Percentiles rank a stretch among this genome's conserved stretches.
Evolutionary conservation across 805 yeast species (phyloP).

Genomic region (Wickerhamomyces bisporus): DNA sequence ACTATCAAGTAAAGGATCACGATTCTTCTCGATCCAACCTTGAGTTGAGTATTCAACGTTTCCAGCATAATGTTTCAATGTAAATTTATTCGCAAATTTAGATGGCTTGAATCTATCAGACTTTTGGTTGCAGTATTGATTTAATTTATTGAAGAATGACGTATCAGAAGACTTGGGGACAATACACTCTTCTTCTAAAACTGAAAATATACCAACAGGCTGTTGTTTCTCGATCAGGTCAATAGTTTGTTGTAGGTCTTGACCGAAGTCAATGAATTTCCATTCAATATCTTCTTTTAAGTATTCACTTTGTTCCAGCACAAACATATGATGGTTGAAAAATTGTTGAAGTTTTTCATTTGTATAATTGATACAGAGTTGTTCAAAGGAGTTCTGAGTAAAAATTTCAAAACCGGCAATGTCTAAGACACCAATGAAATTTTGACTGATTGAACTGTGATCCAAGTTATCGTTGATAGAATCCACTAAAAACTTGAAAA

Average conservation of each 20-base stretch:
- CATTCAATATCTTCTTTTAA: constrained; percentile 90
- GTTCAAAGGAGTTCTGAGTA: constrained; percentile 90
- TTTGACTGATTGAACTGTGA: constrained; percentile 35
- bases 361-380: constrained; percentile 94
- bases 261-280: constrained; percentile 95
- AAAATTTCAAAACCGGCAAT: constrained; percentile 98
- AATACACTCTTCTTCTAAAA: constrained; percentile 91
- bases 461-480: constrained; percentile 68
- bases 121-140: constrained; percentile 53
- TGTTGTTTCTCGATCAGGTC: constrained; percentile 75
- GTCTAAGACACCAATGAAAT: constrained; percentile 92
- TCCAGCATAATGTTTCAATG: constrained; percentile 91
- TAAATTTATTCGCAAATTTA: constrained; percentile 70
- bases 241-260: constrained; percentile 90
- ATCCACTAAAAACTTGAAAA: constrained; percentile 73
- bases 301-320: constrained; percentile 94
- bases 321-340: constrained; percentile 96
- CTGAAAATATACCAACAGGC: constrained; percentile 78
- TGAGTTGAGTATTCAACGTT: constrained; percentile 89
- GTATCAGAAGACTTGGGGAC: constrained; percentile 86
- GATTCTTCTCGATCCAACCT: constrained; percentile 92
- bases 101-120: constrained; percentile 64
- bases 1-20: constrained; percentile 84
- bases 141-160: constrained; percentile 76
- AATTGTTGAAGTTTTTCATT: constrained; percentile 97